Percentiles rank a stretch among this genome's conserved stretches.
phyloP scores from a whole-genome alignment of 768 basidiomycete genomes.

The Melanogaster broomeanus region DNA sequence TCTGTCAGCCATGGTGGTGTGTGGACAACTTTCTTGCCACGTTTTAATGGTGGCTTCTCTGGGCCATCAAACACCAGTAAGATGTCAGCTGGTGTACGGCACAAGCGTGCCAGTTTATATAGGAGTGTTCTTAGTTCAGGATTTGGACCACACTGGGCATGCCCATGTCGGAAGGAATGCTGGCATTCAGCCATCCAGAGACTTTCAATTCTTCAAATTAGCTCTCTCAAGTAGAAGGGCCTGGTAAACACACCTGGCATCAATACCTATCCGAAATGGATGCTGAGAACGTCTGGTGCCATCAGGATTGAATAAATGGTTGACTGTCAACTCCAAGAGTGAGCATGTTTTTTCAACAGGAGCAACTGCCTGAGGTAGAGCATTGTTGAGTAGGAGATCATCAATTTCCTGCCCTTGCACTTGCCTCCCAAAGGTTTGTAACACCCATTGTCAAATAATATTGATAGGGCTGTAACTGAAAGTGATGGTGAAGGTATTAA shows the following conservation, averaged over 20 bases:
- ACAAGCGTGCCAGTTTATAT: conserved; percentile 41
- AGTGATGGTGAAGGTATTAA: no score
- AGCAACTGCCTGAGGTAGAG: background rate
- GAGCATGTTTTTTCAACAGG: background rate
- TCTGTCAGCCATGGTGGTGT: conserved; percentile 30
- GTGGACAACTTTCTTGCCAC: conserved; percentile 32
- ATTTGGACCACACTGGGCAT: conserved; percentile 38
- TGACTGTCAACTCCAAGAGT: background rate
- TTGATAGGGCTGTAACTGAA: no score
- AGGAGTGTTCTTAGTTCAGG: conserved; percentile 47
- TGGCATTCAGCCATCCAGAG: conserved; percentile 12
- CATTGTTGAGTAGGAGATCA: background rate
- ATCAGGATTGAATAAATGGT: background rate
- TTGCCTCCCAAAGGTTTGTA: background rate
- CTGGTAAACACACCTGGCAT: conserved; percentile 14
- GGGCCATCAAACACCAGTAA: conserved; percentile 56
- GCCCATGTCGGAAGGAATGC: conserved; percentile 3
- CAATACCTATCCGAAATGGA: conserved; percentile 5
- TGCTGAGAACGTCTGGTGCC: background rate
- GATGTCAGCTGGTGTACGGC: conserved; percentile 37
- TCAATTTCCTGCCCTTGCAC: background rate
- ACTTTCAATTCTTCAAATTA: conserved; percentile 7
- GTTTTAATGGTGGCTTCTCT: conserved; percentile 42
- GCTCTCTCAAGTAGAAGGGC: background rate
- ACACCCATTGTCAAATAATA: no score